Evolutionary conservation across 305 asterid species (phyloP).

Genomic region (Fraxinus floribunda): DNA sequence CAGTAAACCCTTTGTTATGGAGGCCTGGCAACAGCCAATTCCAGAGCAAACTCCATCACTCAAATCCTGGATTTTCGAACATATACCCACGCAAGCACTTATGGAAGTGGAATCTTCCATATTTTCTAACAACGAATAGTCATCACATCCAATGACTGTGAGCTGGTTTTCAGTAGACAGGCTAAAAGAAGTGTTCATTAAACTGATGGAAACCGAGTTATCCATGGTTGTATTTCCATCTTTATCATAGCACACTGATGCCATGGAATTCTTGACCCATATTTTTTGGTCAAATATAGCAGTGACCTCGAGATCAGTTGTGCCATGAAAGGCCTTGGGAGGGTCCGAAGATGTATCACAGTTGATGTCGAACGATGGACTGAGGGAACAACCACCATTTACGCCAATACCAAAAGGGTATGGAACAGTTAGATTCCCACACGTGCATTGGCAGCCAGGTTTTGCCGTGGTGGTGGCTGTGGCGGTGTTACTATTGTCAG

Average conservation of each 20-base stretch:
- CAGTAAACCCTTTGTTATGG: not conserved
- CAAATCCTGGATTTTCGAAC: not conserved
- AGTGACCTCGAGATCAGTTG: slow-evolving; percentile 7
- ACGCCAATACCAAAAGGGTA: slow-evolving; percentile 37
- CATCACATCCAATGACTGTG: not conserved
- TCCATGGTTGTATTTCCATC: not conserved
- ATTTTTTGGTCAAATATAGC: slow-evolving; percentile 20
- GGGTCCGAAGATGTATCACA: slow-evolving; percentile 30
- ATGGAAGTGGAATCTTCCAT: no score
- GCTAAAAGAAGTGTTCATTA: not conserved
- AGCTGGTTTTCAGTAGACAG: not conserved
- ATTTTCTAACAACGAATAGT: not conserved
- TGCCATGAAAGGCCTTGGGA: slow-evolving; percentile 34
- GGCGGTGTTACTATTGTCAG: not conserved
- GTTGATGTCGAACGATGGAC: slow-evolving; percentile 23
- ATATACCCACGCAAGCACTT: not conserved
- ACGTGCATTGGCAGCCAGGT: slow-evolving; percentile 35
- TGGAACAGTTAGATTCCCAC: slow-evolving; percentile 39
- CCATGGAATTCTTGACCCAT: not conserved
- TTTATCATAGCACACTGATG: not conserved
- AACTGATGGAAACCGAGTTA: not conserved
- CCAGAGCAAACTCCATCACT: not conserved
- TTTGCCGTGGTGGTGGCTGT: not conserved
- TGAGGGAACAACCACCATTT: slow-evolving; percentile 22
- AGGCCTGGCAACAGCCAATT: not conserved